A percentile compares a stretch with the other conserved stretches of the same genome.
Conservation (phyloP, 139 green algal species). For the Volvox africanus region DNA sequence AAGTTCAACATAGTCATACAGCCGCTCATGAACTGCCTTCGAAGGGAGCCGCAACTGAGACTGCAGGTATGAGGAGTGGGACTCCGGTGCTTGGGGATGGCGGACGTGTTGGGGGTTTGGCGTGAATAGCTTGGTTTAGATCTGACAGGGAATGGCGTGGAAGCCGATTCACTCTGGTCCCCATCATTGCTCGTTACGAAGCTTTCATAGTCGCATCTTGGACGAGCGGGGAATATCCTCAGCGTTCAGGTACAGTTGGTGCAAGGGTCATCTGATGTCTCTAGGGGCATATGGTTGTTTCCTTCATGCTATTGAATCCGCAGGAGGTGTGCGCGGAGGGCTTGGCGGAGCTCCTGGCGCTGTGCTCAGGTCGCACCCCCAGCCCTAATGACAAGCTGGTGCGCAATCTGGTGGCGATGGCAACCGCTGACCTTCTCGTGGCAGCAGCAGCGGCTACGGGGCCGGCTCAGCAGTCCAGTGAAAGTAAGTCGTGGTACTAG, state of each 20-base stretch:
- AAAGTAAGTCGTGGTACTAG: background rate
- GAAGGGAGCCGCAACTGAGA: slow-evolving; percentile 76
- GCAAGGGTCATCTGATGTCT: too few relatives aligned
- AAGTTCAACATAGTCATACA: slow-evolving; percentile 96
- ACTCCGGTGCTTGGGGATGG: too few relatives aligned
- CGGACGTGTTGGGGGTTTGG: too few relatives aligned
- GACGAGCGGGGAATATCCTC: too few relatives aligned
- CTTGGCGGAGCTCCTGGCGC: slow-evolving; percentile 82
- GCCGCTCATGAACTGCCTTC: slow-evolving; percentile 89
- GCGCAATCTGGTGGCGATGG: slow-evolving; percentile 87
- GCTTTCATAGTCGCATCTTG: too few relatives aligned
- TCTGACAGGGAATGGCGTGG: too few relatives aligned
- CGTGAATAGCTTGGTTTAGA: too few relatives aligned
- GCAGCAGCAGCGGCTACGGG: background rate
- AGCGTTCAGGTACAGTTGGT: too few relatives aligned
- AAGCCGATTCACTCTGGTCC: too few relatives aligned
- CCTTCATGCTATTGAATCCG: background rate
- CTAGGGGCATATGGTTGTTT: too few relatives aligned
- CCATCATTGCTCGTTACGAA: too few relatives aligned
- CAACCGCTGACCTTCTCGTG: slow-evolving; percentile 71
- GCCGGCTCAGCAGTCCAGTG: slow-evolving; percentile 16
- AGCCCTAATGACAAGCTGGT: slow-evolving; percentile 91
- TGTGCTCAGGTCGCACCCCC: slow-evolving; percentile 74
- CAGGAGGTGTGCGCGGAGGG: slow-evolving; percentile 71
- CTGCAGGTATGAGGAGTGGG: slow-evolving; percentile 61